These are phyloP conservation scores for Xylaria sp. DNA, from an alignment of 2,329 filamentous ascomycete genomes.

Conservation along the genomic window DNA sequence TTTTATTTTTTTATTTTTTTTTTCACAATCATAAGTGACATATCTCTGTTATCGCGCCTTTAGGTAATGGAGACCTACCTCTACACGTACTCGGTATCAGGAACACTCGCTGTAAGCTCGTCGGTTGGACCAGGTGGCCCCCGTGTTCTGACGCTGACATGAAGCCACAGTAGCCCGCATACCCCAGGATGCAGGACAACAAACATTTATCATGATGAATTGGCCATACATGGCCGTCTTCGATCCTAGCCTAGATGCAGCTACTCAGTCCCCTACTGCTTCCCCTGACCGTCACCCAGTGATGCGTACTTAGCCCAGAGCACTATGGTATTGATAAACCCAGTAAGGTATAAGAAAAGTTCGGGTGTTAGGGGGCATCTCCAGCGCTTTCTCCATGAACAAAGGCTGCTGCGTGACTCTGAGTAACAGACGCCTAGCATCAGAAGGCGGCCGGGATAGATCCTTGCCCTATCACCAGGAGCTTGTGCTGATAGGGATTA, in stretches of 20 bases:
- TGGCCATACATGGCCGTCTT: not conserved
- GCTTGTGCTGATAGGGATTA: not conserved
- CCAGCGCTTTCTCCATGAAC: too few species aligned
- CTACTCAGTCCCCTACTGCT: not conserved
- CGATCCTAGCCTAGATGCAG: not conserved
- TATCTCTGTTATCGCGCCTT: too few species aligned
- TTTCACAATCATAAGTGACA: too few species aligned
- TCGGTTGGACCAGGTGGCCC: not conserved
- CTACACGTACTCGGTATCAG: not conserved
- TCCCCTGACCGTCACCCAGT: not conserved
- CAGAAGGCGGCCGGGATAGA: not conserved
- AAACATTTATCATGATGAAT: not conserved
- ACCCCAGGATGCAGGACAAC: not conserved
- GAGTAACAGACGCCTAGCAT: not conserved
- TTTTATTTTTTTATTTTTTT: too few species aligned
- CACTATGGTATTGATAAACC: not conserved
- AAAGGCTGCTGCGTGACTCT: too few species aligned
- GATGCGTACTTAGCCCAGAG: not conserved
- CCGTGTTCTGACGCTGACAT: not conserved
- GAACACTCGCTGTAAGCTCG: not conserved
- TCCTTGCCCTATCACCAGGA: not conserved
- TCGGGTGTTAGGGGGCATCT: too few species aligned
- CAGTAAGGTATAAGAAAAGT: not conserved
- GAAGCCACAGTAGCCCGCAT: not conserved
- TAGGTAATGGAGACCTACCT: not conserved